These are phyloP conservation scores for Cyberlindnera maclurae DNA, from an alignment of 805 yeast species.

Conservation along the genomic window DNA sequence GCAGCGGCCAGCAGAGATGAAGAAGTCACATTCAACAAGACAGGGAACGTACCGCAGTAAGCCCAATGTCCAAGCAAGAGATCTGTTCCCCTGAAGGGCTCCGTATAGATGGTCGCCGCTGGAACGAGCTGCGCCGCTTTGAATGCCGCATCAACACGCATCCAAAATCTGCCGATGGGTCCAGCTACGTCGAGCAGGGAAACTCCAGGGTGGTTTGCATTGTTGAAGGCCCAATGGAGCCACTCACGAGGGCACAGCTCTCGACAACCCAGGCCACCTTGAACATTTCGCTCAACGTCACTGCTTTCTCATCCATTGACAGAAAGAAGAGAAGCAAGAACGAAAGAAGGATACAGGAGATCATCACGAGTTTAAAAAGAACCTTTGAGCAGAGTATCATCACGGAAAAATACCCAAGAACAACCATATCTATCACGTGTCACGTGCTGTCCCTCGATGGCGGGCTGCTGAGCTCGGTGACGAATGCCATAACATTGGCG, in stretches of 20 bases:
- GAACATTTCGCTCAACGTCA: slow-evolving; percentile 58
- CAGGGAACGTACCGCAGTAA: not conserved
- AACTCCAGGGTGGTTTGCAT: slow-evolving; percentile 81
- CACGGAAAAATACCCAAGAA: slow-evolving; percentile 71
- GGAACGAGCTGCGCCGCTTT: slow-evolving; percentile 86
- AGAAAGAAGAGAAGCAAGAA: slow-evolving; percentile 61
- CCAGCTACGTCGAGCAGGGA: slow-evolving; percentile 88
- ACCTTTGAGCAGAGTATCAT: slow-evolving; percentile 72
- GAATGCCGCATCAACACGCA: slow-evolving; percentile 82
- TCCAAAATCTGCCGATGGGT: slow-evolving; percentile 83
- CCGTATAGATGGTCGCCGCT: slow-evolving; percentile 87
- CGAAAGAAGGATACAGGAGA: slow-evolving; percentile 65
- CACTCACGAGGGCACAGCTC: slow-evolving; percentile 45
- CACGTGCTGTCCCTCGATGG: slow-evolving; percentile 89
- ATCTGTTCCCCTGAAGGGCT: slow-evolving; percentile 93
- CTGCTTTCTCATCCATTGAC: slow-evolving; percentile 75
- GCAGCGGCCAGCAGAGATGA: not conserved
- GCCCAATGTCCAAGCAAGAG: slow-evolving; percentile 66
- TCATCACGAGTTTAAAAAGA: slow-evolving; percentile 57
- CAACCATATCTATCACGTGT: slow-evolving; percentile 66
- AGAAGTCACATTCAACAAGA: not conserved
- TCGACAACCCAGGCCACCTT: slow-evolving; percentile 48
- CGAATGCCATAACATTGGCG: slow-evolving; percentile 84
- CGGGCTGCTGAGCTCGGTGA: slow-evolving; percentile 68
- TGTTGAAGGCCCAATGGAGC: slow-evolving; percentile 89